Base-by-base conservation (phyloP, 371 early-diverging fungal genomes). In the Syncephalastrum monosporum region DNA sequence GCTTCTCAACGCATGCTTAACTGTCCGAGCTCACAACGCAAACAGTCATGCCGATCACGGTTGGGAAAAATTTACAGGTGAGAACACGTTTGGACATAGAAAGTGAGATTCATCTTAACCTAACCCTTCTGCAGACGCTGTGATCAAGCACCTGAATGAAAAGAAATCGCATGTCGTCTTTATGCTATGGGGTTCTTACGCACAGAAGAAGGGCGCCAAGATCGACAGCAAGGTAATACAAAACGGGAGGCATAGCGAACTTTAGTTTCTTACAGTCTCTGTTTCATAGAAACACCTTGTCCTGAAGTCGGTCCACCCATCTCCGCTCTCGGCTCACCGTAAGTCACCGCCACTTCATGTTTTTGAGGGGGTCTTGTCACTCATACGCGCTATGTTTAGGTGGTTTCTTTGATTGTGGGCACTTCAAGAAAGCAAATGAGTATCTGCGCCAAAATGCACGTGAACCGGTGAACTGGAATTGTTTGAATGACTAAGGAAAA, bases 151-250 rank as follows among this genome's bases (percentile, higher is more conserved):
- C 47, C 67, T 99, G 48, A 91, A 84, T 66, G 74, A 82, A 16
- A 72, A 77, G 29, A 73, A 79, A 5, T 56, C 61, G 1, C 72
- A 87, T 47, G 82, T 96, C 15, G 99, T 98, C 42, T 99, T 99
- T 75, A 86, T 99, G 75, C 82, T 98, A n/a, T 98, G 99, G 99
- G 99, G 99, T n/a, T 61, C 68, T 5, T 82, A 88, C 71, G 96
- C 97, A 12, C 89, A 91, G 60, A 85, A 88, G 72, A 91, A 93
- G 54, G 87, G 85, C 6, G 67, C 74, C 0, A 63, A 64, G 33
- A 82, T 90, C 27, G 58, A 80, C 33, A 77, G 82, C 59, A 72
- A 74, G 50, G 87, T 85, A 77, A 61, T 52, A 46, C 17, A 17
- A 45, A 50, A 23, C 14, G n/a, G 16, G 3, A 52, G 25, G 50